Percentiles rank a stretch among this genome's conserved stretches.
phyloP scores from a whole-genome alignment of 1,284 basidiomycete species.

The Chondrostereum purpureum region DNA sequence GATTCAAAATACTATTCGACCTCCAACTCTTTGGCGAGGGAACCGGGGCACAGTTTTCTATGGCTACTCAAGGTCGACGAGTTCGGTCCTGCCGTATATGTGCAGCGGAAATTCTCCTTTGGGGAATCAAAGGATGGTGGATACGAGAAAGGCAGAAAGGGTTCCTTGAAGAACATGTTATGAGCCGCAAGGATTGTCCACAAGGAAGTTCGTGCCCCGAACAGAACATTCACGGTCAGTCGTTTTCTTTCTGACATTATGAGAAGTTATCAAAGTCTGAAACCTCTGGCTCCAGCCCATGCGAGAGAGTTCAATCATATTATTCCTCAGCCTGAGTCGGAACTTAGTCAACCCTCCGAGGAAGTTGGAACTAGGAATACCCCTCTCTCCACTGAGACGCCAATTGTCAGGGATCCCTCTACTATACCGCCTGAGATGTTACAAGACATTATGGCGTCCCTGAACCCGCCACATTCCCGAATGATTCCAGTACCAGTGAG shows the following conservation, averaged over 20 bases:
- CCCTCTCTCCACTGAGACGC: too few species aligned
- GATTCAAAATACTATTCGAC: conserved; percentile 61
- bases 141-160: conserved; percentile 65
- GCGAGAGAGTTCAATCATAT: conserved; percentile 62
- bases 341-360: too few species aligned
- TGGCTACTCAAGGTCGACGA: conserved; percentile 46
- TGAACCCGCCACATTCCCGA: too few species aligned
- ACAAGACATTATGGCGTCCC: too few species aligned
- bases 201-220: conserved; percentile 47
- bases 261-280: conserved; percentile 8
- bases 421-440: too few species aligned
- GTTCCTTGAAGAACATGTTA: conserved; percentile 44
- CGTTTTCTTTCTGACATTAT: too few species aligned
- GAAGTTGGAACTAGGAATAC: too few species aligned
- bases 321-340: too few species aligned
- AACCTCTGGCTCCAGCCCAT: conserved; percentile 39
- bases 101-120: conserved; percentile 64
- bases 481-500: too few species aligned
- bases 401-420: too few species aligned
- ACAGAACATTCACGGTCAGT: conserved; percentile 61
- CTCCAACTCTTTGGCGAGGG: conserved; percentile 62
- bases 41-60: conserved; percentile 44
- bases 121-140: conserved; percentile 76
- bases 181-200: conserved; percentile 56
- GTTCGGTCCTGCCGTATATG: conserved; percentile 60